A percentile compares a stretch with the other conserved stretches of the same genome.
phyloP scores from a whole-genome alignment of 2,329 filamentous ascomycete genomes.

The Alternaria incomplexa region DNA sequence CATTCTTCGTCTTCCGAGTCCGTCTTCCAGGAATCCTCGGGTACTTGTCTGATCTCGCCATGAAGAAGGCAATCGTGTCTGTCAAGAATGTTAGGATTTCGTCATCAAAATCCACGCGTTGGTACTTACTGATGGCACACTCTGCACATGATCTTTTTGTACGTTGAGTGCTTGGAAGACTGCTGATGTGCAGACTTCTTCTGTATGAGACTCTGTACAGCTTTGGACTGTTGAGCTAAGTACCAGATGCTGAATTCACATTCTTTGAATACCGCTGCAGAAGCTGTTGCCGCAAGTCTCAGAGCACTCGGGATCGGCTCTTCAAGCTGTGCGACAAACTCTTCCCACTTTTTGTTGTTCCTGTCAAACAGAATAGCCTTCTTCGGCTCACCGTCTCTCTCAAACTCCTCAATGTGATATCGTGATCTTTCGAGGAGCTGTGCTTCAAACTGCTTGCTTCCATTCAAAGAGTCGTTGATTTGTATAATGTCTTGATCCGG shows the following conservation, averaged over 20 bases:
- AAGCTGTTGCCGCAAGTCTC: slow-evolving; percentile 44
- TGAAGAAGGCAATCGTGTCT: slow-evolving; percentile 51
- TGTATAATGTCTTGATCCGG: slow-evolving; percentile 13
- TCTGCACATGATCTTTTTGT: slow-evolving; percentile 31
- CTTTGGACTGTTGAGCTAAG: slow-evolving; percentile 40
- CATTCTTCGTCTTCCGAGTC: slow-evolving; percentile 5
- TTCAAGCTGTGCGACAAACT: slow-evolving; percentile 38
- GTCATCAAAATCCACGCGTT: not conserved
- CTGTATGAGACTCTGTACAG: slow-evolving; percentile 12
- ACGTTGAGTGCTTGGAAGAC: slow-evolving; percentile 17
- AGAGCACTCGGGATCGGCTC: slow-evolving; percentile 28
- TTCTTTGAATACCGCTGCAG: slow-evolving; percentile 44
- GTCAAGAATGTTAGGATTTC: slow-evolving; percentile 2
- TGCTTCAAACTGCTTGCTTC: slow-evolving; percentile 9
- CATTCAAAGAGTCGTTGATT: slow-evolving; percentile 14
- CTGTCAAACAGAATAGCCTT: slow-evolving; percentile 30
- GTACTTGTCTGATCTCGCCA: slow-evolving; percentile 47
- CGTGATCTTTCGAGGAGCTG: slow-evolving; percentile 26
- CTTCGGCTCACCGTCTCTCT: slow-evolving; percentile 12
- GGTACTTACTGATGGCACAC: slow-evolving; percentile 41
- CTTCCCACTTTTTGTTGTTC: slow-evolving; percentile 35
- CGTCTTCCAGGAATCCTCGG: slow-evolving; percentile 15
- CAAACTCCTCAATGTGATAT: slow-evolving; percentile 29
- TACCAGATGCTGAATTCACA: slow-evolving; percentile 51
- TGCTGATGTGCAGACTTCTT: slow-evolving; percentile 8